Evolutionary conservation across 768 basidiomycete species (phyloP).

Genomic region (Dioszegia aurantiaca): DNA sequence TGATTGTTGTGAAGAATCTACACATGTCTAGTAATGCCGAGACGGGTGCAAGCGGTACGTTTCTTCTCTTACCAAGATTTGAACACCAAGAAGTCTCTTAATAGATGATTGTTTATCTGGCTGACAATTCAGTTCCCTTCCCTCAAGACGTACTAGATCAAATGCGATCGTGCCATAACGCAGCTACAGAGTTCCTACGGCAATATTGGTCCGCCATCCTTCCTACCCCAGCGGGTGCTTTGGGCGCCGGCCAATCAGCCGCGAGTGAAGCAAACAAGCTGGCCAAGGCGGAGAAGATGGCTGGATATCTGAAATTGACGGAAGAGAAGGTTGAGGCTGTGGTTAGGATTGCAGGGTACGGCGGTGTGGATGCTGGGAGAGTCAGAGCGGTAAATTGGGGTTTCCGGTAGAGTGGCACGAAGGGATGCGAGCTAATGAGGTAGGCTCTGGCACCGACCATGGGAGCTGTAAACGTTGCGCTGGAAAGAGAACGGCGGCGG

Average conservation of each 20-base stretch:
- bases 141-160: slow-evolving; percentile 73
- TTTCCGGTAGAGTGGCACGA: not conserved
- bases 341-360: slow-evolving; percentile 54
- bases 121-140: slow-evolving; percentile 63
- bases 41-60: slow-evolving; percentile 32
- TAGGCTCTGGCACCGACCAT: slow-evolving; percentile 44
- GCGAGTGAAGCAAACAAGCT: slow-evolving; percentile 57
- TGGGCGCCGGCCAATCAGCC: slow-evolving; percentile 41
- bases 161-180: slow-evolving; percentile 85
- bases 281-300: slow-evolving; percentile 82
- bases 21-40: slow-evolving; percentile 34
- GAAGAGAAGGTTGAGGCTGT: slow-evolving; percentile 77
- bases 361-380: slow-evolving; percentile 36
- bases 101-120: too few species aligned
- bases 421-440: slow-evolving; percentile 15
- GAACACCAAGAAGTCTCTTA: not conserved
- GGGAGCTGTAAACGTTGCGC: slow-evolving; percentile 37
- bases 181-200: slow-evolving; percentile 90
- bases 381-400: slow-evolving; percentile 39
- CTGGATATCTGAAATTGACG: slow-evolving; percentile 72
- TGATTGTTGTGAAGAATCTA: slow-evolving; percentile 35
- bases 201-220: slow-evolving; percentile 91
- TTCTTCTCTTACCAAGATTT: not conserved
- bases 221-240: slow-evolving; percentile 60
- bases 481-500: slow-evolving; percentile 29